Evolutionary conservation across 495 filamentous ascomycete genomes (phyloP), one percentile per base, ranked within the genome.

Genomic region (Aspergillus sparsus): DNA sequence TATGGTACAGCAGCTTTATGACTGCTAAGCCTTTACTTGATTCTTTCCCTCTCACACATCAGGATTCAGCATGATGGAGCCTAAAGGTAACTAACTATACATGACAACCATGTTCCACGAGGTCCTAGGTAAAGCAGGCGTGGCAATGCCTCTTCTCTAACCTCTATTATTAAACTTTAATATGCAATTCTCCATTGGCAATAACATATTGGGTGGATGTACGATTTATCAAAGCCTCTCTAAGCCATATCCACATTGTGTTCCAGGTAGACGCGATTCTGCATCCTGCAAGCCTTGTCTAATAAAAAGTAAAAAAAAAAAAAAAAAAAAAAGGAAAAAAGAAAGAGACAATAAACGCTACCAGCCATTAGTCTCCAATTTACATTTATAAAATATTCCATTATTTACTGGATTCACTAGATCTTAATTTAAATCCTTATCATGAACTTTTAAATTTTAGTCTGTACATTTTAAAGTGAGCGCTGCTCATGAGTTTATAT

Each of bases 41-140:
- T 27, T 3, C 21, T 27, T 27, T 27, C 21, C 3, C 21, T 27
- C 21, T 27, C 21, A 27, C 21, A 27, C 21, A 27, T 27, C 21
- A 27, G 21, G 21, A 27, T 27, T 27, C 21, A 12, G 21, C 45
- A 12, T 10, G 21, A 12, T n/a, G 34, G 21, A 16, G 0, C 34
- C 27, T 12, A 34, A 51, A 18, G 49, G 13, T 15, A 16, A 34
- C 21, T 27, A 27, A 27, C 21, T 27, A 27, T 27, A 51, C 16
- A 56, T 47, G 42, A 56, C 41, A 50, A 51, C 21, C 9, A 15
- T 15, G 52, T 53, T 47, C 47, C 62, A 63, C 62, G 52, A 63
- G 52, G 57, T 31, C 16, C 37, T 41, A 41, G 37, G n/a, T 41
- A 5, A n/a, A 51, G 41, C 21, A 27, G 21, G 21, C 49, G n/a